These are phyloP conservation scores for Penicillium goetzii DNA, from an alignment of 495 filamentous ascomycete genomes.

Conservation along the genomic window DNA sequence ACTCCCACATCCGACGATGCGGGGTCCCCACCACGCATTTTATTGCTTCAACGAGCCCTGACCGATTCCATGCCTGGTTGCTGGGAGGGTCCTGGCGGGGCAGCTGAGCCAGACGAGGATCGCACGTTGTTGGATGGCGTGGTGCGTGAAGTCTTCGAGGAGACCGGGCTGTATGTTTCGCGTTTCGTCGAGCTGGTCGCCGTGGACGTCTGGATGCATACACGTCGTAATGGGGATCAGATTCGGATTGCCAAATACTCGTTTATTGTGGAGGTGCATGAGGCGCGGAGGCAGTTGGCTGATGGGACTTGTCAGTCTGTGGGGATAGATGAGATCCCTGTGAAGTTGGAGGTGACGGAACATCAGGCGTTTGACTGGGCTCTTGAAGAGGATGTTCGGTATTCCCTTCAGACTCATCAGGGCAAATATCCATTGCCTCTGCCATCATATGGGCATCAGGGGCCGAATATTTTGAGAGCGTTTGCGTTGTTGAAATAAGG, in stretches of 20 bases:
- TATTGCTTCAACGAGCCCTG: constrained; percentile 57
- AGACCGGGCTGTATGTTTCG: constrained; percentile 57
- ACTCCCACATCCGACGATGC: background rate
- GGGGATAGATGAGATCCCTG: constrained; percentile 33
- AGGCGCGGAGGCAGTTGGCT: constrained; percentile 13
- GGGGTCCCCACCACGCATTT: constrained; percentile 33
- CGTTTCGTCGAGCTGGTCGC: constrained; percentile 48
- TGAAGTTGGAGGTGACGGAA: constrained; percentile 45
- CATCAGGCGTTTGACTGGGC: constrained; percentile 54
- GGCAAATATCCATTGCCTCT: constrained; percentile 23
- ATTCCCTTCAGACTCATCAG: constrained; percentile 9
- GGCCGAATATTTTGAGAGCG: constrained; percentile 23
- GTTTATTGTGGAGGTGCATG: constrained; percentile 45
- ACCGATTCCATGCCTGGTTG: constrained; percentile 48
- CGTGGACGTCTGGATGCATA: constrained; percentile 37
- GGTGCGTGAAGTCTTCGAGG: constrained; percentile 61
- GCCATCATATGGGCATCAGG: constrained; percentile 9
- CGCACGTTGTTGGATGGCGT: constrained; percentile 56
- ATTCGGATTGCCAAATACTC: constrained; percentile 37
- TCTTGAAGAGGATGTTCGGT: constrained; percentile 41
- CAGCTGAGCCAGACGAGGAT: constrained; percentile 48
- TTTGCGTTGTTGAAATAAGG: constrained; percentile 19
- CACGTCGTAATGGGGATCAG: constrained; percentile 20
- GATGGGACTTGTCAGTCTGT: constrained; percentile 3
- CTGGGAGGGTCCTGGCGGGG: constrained; percentile 66